Conservation (phyloP, 345 rosid genomes). For the Isatis tinctoria region DNA sequence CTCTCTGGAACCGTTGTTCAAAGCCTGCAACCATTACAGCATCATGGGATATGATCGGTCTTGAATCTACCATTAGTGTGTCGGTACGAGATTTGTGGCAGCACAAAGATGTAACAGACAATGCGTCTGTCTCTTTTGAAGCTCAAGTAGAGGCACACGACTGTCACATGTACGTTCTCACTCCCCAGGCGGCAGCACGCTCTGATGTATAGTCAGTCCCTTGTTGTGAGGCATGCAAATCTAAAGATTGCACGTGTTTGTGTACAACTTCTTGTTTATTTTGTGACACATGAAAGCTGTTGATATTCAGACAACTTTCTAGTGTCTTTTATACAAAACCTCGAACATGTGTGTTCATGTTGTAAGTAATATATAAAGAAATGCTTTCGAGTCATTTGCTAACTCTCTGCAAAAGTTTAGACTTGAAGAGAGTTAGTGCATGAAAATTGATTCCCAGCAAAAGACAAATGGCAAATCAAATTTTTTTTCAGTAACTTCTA, state of each 20-base stretch:
- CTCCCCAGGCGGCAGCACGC: conserved; percentile 40
- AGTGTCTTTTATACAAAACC: conserved; percentile 8
- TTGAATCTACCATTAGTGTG: conserved; percentile 60
- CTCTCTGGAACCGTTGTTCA: conserved; percentile 86
- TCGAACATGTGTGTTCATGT: conserved; percentile 3
- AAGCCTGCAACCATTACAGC: conserved; percentile 62
- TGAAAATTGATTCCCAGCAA: not conserved
- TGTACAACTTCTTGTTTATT: not conserved
- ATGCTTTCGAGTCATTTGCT: not conserved
- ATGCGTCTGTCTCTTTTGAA: conserved; percentile 55
- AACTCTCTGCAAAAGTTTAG: not conserved
- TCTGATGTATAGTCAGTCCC: conserved; percentile 34
- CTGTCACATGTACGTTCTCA: conserved; percentile 64
- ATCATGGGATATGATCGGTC: conserved; percentile 67
- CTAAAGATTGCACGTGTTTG: not conserved
- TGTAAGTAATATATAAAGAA: not conserved
- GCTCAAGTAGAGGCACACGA: conserved; percentile 63
- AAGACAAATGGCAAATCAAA: not conserved
- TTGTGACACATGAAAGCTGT: not conserved
- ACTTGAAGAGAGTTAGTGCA: not conserved
- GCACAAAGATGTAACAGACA: conserved; percentile 47
- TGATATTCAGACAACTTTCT: not conserved
- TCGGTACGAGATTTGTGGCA: conserved; percentile 85
- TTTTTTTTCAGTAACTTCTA: not conserved
- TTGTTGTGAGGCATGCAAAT: conserved; percentile 2